Evolutionary conservation across 352 stramenopile genomes (phyloP).

Genomic region (Elongisporangium anandrum): DNA sequence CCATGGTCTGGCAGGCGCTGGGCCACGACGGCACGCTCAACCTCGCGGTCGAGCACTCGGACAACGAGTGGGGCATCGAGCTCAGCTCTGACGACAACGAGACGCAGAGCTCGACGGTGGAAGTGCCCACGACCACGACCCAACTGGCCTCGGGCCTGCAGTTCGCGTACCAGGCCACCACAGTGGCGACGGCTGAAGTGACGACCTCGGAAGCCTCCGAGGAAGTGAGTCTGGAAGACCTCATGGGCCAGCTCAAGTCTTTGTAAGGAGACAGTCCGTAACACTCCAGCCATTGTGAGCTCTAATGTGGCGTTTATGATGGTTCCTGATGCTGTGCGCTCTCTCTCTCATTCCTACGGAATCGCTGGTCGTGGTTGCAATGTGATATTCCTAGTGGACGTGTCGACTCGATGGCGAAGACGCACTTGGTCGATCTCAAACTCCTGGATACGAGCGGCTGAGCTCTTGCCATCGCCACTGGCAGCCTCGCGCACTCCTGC

Average conservation of each 20-base stretch:
- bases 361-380: no score
- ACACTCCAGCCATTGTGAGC: background rate
- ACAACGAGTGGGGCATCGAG: conserved; percentile 90
- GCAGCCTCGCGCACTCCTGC: no score
- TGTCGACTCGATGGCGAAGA: background rate
- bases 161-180: conserved; percentile 48
- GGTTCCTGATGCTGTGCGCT: background rate
- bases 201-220: conserved; percentile 16
- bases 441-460: background rate
- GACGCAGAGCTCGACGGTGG: conserved; percentile 1
- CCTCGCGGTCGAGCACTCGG: conserved; percentile 47
- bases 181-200: conserved; percentile 10
- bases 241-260: conserved; percentile 79
- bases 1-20: conserved; percentile 64
- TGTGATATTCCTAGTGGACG: no score
- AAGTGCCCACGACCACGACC: conserved; percentile 6
- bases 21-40: conserved; percentile 48
- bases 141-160: conserved; percentile 46
- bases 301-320: conserved; percentile 1
- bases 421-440: background rate
- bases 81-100: conserved; percentile 28
- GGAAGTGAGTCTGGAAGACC: conserved; percentile 65
- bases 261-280: conserved; percentile 20
- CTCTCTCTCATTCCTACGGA: no score
- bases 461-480: no score